These are phyloP conservation scores for Aphanocladium album DNA, from an alignment of 2,329 filamentous ascomycete genomes.

Conservation along the genomic window DNA sequence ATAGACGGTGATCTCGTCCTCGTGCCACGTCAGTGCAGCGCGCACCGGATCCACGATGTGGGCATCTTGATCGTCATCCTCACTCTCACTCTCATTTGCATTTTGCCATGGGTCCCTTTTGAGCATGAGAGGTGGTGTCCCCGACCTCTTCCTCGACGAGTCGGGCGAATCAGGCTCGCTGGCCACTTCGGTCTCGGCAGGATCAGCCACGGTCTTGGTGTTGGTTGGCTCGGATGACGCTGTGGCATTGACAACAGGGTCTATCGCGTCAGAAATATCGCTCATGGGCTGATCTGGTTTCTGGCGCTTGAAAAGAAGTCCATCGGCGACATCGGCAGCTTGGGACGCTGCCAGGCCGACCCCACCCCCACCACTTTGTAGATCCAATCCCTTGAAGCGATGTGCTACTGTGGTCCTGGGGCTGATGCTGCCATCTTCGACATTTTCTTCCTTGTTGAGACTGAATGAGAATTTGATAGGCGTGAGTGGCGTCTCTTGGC, in stretches of 20 bases:
- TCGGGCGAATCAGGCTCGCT: conserved; percentile 7
- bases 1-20: conserved; percentile 63
- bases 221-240: not conserved
- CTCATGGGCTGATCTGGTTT: conserved; percentile 28
- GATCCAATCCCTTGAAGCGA: conserved; percentile 46
- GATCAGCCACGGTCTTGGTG: not conserved
- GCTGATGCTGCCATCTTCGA: conserved; percentile 46
- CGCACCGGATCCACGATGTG: conserved; percentile 48
- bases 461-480: conserved; percentile 46
- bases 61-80: conserved; percentile 26
- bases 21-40: conserved; percentile 60
- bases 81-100: conserved; percentile 15
- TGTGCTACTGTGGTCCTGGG: conserved; percentile 49
- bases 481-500: conserved; percentile 28
- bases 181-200: not conserved
- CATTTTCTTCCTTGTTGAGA: conserved; percentile 22
- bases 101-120: conserved; percentile 18
- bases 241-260: not conserved
- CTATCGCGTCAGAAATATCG: conserved; percentile 18
- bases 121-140: conserved; percentile 34
- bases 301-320: conserved; percentile 34
- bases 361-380: conserved; percentile 44
- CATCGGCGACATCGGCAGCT: conserved; percentile 24
- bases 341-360: conserved; percentile 18
- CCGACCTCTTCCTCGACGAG: conserved; percentile 26